A percentile compares a stretch with the other conserved stretches of the same genome.
These are phyloP conservation scores for Mycena epipterygia DNA, from an alignment of 768 basidiomycete species.

Conservation along the genomic window DNA sequence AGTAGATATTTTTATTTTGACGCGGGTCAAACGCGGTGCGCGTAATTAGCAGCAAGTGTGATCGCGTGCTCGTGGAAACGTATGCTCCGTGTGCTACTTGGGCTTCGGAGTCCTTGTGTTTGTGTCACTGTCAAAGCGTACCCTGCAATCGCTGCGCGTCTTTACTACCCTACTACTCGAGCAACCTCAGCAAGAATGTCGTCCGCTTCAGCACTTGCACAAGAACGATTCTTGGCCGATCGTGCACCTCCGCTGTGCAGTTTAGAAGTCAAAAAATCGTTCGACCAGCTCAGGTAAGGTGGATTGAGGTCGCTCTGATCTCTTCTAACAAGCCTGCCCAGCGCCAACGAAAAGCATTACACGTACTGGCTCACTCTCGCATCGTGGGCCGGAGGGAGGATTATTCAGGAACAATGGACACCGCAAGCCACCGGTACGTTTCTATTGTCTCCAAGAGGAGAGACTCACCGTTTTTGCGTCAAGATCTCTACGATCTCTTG, in stretches of 20 bases:
- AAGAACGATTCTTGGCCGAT: conserved; percentile 83
- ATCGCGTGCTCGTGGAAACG: not conserved
- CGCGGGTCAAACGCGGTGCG: not conserved
- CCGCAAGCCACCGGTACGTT: conserved; percentile 62
- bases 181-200: conserved; percentile 13
- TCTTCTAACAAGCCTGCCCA: conserved; percentile 42
- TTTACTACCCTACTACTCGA: not conserved
- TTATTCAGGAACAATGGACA: conserved; percentile 91
- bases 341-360: conserved; percentile 83
- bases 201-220: conserved; percentile 43
- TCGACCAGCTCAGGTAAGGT: conserved; percentile 73
- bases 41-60: not conserved
- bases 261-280: conserved; percentile 76
- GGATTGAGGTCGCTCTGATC: conserved; percentile 12
- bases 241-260: conserved; percentile 81
- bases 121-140: no score
- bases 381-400: conserved; percentile 87
- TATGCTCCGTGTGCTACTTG: not conserved
- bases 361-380: conserved; percentile 79
- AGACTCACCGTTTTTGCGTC: conserved; percentile 45
- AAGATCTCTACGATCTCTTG: conserved; percentile 78
- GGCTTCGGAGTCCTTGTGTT: no score
- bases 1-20: conserved; percentile 5
- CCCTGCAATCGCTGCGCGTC: not conserved
- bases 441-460: not conserved